phyloP scores from a whole-genome alignment of 768 basidiomycete genomes.

The Boletus reticuloceps region DNA sequence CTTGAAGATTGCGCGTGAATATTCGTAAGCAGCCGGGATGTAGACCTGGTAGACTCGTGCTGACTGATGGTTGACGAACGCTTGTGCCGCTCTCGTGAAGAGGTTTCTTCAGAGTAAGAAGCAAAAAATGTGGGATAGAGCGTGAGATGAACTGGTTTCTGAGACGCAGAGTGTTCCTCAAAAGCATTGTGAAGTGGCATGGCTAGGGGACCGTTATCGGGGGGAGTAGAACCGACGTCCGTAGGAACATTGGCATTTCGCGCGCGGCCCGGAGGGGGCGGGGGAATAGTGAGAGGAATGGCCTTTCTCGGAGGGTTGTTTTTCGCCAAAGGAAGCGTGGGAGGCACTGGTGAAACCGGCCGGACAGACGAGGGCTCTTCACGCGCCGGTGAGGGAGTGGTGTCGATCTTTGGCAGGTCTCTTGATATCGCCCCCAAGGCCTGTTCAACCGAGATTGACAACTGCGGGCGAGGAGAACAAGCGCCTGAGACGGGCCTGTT shows the following conservation, averaged over 20 bases:
- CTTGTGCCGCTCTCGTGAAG: conserved; percentile 16
- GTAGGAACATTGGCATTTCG: conserved; percentile 37
- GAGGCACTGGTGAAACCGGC: conserved; percentile 33
- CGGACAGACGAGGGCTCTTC: conserved; percentile 28
- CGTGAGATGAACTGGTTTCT: conserved; percentile 15
- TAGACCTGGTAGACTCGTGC: conserved; percentile 31
- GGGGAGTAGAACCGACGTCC: conserved; percentile 30
- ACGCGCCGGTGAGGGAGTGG: conserved; percentile 20
- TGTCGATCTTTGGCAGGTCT: conserved; percentile 31
- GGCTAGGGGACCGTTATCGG: conserved; percentile 28
- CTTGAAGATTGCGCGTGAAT: conserved; percentile 41
- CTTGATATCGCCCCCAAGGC: conserved; percentile 30
- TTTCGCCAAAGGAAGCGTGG: conserved; percentile 25
- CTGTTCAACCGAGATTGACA: conserved; percentile 44
- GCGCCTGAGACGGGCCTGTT: conserved; percentile 11
- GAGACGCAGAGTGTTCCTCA: conserved; percentile 16
- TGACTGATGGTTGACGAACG: conserved; percentile 23
- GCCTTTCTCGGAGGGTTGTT: conserved; percentile 22
- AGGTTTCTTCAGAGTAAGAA: conserved; percentile 2
- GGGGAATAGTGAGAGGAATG: conserved; percentile 36
- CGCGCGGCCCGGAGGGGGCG: conserved; percentile 29
- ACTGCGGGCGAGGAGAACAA: conserved; percentile 28
- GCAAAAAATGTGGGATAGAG: conserved; percentile 16
- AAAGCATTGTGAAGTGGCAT: conserved; percentile 46
- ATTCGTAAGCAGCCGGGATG: conserved; percentile 44